Evolutionary conservation across 306 rosid genomes (phyloP).

Genomic region (Biancaea sappan): DNA sequence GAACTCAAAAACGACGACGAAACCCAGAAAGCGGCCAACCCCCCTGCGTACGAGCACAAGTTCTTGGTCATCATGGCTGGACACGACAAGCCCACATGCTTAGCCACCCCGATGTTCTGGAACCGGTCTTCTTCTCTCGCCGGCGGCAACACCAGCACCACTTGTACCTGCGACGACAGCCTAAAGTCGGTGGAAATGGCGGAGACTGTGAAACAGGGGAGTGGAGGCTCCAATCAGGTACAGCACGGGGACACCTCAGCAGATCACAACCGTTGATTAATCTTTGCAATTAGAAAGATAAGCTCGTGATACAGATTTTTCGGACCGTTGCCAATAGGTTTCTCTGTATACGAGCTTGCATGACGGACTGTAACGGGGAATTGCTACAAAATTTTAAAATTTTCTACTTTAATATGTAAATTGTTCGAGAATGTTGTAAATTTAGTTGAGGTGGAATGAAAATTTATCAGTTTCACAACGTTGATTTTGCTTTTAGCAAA

Average conservation of each 20-base stretch:
- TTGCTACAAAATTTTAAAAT: background rate
- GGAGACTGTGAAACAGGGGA: constrained; percentile 34
- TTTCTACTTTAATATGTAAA: constrained; percentile 16
- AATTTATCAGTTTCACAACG: constrained; percentile 23
- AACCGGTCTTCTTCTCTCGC: constrained; percentile 71
- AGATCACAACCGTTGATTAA: constrained; percentile 44
- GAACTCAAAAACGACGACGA: constrained; percentile 39
- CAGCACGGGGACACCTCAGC: constrained; percentile 32
- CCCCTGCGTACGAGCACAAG: constrained; percentile 66
- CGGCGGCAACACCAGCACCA: constrained; percentile 34
- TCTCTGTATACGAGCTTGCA: constrained; percentile 14
- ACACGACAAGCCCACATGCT: constrained; percentile 71
- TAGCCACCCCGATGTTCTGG: constrained; percentile 75
- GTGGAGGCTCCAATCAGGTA: background rate
- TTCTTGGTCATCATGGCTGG: constrained; percentile 94
- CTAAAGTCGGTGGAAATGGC: constrained; percentile 42
- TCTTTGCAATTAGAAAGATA: background rate
- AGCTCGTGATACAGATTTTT: constrained; percentile 33
- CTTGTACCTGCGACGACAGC: constrained; percentile 48
- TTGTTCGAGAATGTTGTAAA: constrained; percentile 66
- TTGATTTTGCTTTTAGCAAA: background rate
- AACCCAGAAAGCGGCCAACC: constrained; percentile 39
- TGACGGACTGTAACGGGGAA: background rate
- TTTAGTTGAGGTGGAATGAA: constrained; percentile 60
- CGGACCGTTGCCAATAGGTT: constrained; percentile 5